Evolutionary conservation across 257 asterid species (phyloP), one percentile per base, ranked within the genome.

Genomic region (Thymus quinquecostatus): DNA sequence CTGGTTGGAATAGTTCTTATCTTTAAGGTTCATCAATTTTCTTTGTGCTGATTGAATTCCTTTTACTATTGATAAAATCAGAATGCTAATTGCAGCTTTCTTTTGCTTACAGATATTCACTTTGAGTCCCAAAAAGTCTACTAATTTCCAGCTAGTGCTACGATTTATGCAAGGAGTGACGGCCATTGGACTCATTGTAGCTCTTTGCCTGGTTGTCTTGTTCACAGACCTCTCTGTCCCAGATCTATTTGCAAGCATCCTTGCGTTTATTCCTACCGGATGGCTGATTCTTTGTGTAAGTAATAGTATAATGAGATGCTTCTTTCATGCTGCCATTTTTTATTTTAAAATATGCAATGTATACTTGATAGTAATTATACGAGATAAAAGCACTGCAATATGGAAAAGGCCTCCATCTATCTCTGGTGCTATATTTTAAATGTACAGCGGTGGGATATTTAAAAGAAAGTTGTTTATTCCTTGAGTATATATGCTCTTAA

Each of bases 251-350:
- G 97, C 99, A 33, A 81, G 98, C 88, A 61, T 92, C 82, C 99
- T 95, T 48, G 99, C 95, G 47, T 95, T 95, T 71, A 87, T 95
- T 84, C 96, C 99, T 55, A 95, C 99, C 11, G 99, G 99, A 75
- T 95, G 99, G 99, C 63, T 81, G 55, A 87, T 95, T 70, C 78
- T 95, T 51, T 88, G 87, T 41, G 98, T 94, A 86, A 89, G 98
- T 89, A 43, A 34, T 48, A 14, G 29, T 64, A 29, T 49, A 10
- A 47, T 10, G 29, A 56, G 13, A 48, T 73, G 73, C 73, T 66
- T 40, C 29, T 9, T 72, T 59, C 60, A 68, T 38, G 41, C 62
- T 14, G 44, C 63, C 49, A 29, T 70, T 38, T 32, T 34, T 9
- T 51, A 14, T 32, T 61, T 21, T 69, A 40, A 57, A 49, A 10